A percentile compares a stretch with the other conserved stretches of the same genome.
Evolutionary conservation across 1,139 yeast genomes (phyloP).

Genomic region (Hyphopichia burtonii): DNA sequence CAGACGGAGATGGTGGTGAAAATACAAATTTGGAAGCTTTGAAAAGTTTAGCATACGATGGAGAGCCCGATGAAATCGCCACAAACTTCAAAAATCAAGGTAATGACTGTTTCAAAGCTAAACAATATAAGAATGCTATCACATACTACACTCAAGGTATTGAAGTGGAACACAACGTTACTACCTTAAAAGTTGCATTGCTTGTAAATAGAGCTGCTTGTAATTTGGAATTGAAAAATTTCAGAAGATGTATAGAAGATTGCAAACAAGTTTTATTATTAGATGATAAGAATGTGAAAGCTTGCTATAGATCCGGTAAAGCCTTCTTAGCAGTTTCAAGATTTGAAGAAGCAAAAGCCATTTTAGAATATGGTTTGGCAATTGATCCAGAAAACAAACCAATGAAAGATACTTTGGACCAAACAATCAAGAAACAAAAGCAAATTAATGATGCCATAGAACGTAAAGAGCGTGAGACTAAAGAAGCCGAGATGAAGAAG

Average conservation of each 20-base stretch:
- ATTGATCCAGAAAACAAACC: constrained; percentile 60
- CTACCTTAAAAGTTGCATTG: constrained; percentile 56
- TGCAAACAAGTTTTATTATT: constrained; percentile 68
- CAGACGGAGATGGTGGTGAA: constrained; percentile 76
- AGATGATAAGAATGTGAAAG: constrained; percentile 76
- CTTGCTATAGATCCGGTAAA: constrained; percentile 79
- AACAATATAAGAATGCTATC: constrained; percentile 73
- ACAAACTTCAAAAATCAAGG: constrained; percentile 90
- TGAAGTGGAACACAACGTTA: constrained; percentile 61
- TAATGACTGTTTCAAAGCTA: constrained; percentile 74
- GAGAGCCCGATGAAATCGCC: constrained; percentile 92
- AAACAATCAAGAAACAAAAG: constrained; percentile 40
- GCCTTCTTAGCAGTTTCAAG: constrained; percentile 72
- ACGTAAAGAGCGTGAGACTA: constrained; percentile 32
- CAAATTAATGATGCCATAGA: constrained; percentile 30
- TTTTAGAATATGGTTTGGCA: constrained; percentile 61
- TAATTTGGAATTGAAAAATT: constrained; percentile 80
- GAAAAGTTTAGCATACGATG: constrained; percentile 89
- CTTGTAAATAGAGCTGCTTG: constrained; percentile 88
- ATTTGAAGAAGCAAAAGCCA: constrained; percentile 69
- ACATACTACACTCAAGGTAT: constrained; percentile 79
- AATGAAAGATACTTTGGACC: constrained; percentile 40
- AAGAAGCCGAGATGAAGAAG: constrained; percentile 27
- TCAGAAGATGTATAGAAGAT: constrained; percentile 82
- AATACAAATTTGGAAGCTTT: constrained; percentile 81